Conservation (phyloP, 2,329 filamentous ascomycete genomes). For the Clarireedia homoeocarpa region DNA sequence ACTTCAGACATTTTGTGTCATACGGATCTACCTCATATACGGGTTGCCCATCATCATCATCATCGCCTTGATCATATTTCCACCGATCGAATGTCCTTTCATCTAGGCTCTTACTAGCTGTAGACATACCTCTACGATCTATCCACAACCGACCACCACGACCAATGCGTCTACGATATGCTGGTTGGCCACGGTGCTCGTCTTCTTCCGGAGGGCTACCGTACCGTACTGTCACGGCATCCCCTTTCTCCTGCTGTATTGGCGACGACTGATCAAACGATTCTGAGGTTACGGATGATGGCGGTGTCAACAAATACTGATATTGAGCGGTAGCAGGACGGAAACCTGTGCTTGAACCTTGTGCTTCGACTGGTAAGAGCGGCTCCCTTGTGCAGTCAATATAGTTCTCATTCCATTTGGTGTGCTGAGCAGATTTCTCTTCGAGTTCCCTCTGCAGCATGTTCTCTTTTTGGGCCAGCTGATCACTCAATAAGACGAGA, state of each 20-base stretch:
- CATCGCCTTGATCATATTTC: slow-evolving; percentile 83
- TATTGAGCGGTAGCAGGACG: slow-evolving; percentile 61
- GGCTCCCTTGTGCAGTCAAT: slow-evolving; percentile 82
- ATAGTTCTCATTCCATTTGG: slow-evolving; percentile 84
- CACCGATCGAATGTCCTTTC: slow-evolving; percentile 55
- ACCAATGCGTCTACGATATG: slow-evolving; percentile 77
- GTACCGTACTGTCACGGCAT: slow-evolving; percentile 20
- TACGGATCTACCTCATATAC: slow-evolving; percentile 70
- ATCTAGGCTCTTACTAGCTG: slow-evolving; percentile 38
- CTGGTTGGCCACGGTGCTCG: slow-evolving; percentile 37
- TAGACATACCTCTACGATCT: slow-evolving; percentile 67
- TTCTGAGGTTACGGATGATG: slow-evolving; percentile 36
- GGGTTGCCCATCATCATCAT: slow-evolving; percentile 71
- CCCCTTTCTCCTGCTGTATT: slow-evolving; percentile 19
- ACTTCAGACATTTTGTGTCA: slow-evolving; percentile 51
- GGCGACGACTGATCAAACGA: slow-evolving; percentile 30
- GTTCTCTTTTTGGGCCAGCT: slow-evolving; percentile 73
- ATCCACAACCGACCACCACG: slow-evolving; percentile 81
- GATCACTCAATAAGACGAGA: slow-evolving; percentile 66
- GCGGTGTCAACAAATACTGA: slow-evolving; percentile 61
- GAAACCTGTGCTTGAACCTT: slow-evolving; percentile 54
- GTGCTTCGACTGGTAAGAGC: slow-evolving; percentile 68
- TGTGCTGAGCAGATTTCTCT: slow-evolving; percentile 78
- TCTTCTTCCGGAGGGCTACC: slow-evolving; percentile 26
- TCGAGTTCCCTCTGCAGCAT: slow-evolving; percentile 77